phyloP scores from a whole-genome alignment of 768 basidiomycete species.

The Suillus clintonianus region DNA sequence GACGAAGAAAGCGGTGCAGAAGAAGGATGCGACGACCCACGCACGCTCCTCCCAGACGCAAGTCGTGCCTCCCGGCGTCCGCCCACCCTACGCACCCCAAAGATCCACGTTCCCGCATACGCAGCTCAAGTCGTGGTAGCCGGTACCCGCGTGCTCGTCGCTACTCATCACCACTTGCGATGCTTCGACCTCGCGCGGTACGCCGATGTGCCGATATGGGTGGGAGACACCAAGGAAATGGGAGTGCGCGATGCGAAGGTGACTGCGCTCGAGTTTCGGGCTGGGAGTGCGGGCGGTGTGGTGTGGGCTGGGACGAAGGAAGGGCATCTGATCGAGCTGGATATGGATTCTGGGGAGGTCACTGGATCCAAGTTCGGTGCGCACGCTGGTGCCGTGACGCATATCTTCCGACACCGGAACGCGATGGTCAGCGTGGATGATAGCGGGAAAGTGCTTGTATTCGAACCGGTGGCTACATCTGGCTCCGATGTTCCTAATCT shows the following conservation, averaged over 20 bases:
- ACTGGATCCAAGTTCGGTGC: slow-evolving; percentile 58
- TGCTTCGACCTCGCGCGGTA: slow-evolving; percentile 56
- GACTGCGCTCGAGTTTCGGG: slow-evolving; percentile 77
- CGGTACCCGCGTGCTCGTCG: slow-evolving; percentile 60
- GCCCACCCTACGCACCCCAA: slow-evolving; percentile 44
- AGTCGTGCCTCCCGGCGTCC: slow-evolving; percentile 64
- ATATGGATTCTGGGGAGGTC: slow-evolving; percentile 61
- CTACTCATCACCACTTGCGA: slow-evolving; percentile 57
- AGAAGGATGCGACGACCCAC: slow-evolving; percentile 43
- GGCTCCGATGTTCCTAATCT: slow-evolving; percentile 45
- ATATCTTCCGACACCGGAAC: slow-evolving; percentile 71
- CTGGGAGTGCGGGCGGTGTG: slow-evolving; percentile 52
- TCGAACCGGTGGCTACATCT: slow-evolving; percentile 47
- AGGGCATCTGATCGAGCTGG: slow-evolving; percentile 83
- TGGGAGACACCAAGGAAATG: slow-evolving; percentile 62
- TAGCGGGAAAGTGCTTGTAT: slow-evolving; percentile 78
- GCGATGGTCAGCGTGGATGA: slow-evolving; percentile 86
- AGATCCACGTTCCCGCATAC: slow-evolving; percentile 57
- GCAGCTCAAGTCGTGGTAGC: slow-evolving; percentile 56
- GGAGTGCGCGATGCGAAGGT: slow-evolving; percentile 70
- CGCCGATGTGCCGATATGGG: slow-evolving; percentile 43
- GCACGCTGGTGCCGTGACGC: slow-evolving; percentile 66
- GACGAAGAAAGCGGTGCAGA: slow-evolving; percentile 63
- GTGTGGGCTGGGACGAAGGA: slow-evolving; percentile 93
- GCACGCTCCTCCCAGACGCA: slow-evolving; percentile 61